Evolutionary conservation across 2,329 filamentous ascomycete genomes (phyloP), one percentile per base, ranked within the genome.

Genomic region (Botrytis fragariae): DNA sequence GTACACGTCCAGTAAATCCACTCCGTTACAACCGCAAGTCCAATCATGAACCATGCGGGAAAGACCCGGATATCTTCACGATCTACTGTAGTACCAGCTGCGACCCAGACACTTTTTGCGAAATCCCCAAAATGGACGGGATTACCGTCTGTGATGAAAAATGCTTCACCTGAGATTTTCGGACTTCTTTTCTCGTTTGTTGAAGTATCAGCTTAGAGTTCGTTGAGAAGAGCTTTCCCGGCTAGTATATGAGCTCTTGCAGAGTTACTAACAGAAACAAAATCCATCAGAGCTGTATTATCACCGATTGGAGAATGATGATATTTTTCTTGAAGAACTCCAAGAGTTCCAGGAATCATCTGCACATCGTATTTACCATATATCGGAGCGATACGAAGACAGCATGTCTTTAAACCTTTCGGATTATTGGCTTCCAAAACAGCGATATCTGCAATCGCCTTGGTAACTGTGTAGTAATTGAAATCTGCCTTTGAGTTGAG

Each of bases 101-200:
- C 45, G 20, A 22, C 45, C 45, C 45, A 75, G 16, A 75, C 51
- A 35, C 72, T 76, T 9, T 74, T 62, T 0, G 73, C 72, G 51
- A 77, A 77, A n/a, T 79, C 77, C 77, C 80, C 83, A 42, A 82
- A 83, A 0, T 76, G 78, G 10, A 81, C 72, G 0, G 79, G 79
- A 1, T 76, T 67, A 0, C 80, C 80, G 57, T 84, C 82, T 1
- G 81, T 80, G 64, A 82, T 77, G 70, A 82, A 83, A 75, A 83
- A 83, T 0, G 78, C 80, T 73, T 83, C 78, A 10, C 83, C 82
- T 0, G 78, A 80, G 0, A 82, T 78, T 18, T 72, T 75, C 1
- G 3, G 16, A 65, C 6, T 22, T 12, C 0, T 39, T 4, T n/a
- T 39, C 14, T 45, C 25, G 42, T 45, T n/a, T n/a, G 20, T 5